Evolutionary conservation across 148 eudicot genomes (phyloP), one percentile per base, ranked within the genome.

Genomic region (Vaccinium darrowii): DNA sequence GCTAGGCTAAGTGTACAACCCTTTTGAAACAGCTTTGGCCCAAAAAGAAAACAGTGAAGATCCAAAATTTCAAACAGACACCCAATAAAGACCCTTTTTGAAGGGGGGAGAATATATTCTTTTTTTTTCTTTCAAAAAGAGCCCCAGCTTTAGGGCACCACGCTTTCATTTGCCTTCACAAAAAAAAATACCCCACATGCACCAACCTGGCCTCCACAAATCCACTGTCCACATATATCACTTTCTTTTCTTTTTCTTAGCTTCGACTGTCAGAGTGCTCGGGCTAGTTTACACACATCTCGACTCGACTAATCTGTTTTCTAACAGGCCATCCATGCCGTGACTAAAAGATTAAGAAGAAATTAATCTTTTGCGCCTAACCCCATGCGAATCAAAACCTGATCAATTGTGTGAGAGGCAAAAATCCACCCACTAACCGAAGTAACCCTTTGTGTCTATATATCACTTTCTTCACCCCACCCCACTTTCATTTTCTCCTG

Each of bases 71-170:
- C 78, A 75, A 75, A 43, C 78, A 49, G 53, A 86, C 58, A 39
- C 47, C 47, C 47, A 67, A 47, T 47, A 69, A 86, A 85, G 36
- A 16, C 58, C 85, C 84, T 80, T 67, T 50, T 69, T 69, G 78
- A 58, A 82, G 19, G 53, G 14, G 74, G 7, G 56, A 16, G 74
- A 69, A 27, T 69, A 12, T 69, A 69, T 69, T 69, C 39, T 2
- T 19, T 0, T 63, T 21, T 25, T 83, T 54, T 47, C 73, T 83
- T 21, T 18, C 63, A 82, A 75, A 79, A 78, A 80, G 78, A 76
- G 86, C 50, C 86, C 84, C 85, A 86, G 83, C 92, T 90, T 88
- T 90, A 90, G 90, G 92, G 90, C 86, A 90, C 92, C 92, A 88
- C 36, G 78, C 86, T 21, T 30, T 72, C 36, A 30, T 78, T 58